Evolutionary conservation across 2,329 filamentous ascomycete species (phyloP).

Genomic region (Monosporascus sp.): DNA sequence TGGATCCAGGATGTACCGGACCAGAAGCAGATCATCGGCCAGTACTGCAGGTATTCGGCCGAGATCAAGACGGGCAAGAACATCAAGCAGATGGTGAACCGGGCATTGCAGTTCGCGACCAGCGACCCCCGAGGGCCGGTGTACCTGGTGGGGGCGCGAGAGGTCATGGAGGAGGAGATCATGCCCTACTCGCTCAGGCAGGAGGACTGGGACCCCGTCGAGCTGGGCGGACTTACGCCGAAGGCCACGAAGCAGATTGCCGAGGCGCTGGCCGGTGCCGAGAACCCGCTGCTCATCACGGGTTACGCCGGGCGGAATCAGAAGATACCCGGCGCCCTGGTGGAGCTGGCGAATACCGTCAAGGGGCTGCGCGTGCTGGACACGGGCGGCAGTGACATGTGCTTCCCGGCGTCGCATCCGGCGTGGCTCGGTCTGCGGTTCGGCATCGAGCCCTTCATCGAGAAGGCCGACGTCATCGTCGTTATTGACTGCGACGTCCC

Average conservation of each 20-base stretch:
- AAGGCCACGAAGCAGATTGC: conserved; percentile 55
- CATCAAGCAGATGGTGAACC: conserved; percentile 84
- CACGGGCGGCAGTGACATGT: conserved; percentile 75
- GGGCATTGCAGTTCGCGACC: conserved; percentile 75
- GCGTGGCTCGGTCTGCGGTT: conserved; percentile 67
- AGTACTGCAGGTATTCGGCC: conserved; percentile 79
- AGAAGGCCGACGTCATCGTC: conserved; percentile 75
- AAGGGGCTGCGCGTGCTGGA: conserved; percentile 68
- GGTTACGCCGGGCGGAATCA: conserved; percentile 70
- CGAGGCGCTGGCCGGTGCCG: conserved; percentile 56
- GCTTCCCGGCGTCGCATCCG: conserved; percentile 67
- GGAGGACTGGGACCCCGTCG: conserved; percentile 64
- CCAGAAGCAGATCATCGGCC: conserved; percentile 72
- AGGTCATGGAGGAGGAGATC: conserved; percentile 83
- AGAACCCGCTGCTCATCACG: conserved; percentile 64
- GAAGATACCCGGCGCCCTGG: conserved; percentile 53
- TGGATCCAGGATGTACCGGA: conserved; percentile 83
- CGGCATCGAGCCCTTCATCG: conserved; percentile 68
- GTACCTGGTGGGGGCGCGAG: conserved; percentile 71
- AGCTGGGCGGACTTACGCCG: conserved; percentile 54
- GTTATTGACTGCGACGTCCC: conserved; percentile 88
- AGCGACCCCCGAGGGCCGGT: conserved; percentile 75
- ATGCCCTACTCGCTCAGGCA: conserved; percentile 65
- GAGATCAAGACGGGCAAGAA: conserved; percentile 83
- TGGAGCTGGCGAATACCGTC: conserved; percentile 61